Evolutionary conservation across 495 filamentous ascomycete species (phyloP), one percentile per base, ranked within the genome.

Genomic region (Aspergillus heteromorphus): DNA sequence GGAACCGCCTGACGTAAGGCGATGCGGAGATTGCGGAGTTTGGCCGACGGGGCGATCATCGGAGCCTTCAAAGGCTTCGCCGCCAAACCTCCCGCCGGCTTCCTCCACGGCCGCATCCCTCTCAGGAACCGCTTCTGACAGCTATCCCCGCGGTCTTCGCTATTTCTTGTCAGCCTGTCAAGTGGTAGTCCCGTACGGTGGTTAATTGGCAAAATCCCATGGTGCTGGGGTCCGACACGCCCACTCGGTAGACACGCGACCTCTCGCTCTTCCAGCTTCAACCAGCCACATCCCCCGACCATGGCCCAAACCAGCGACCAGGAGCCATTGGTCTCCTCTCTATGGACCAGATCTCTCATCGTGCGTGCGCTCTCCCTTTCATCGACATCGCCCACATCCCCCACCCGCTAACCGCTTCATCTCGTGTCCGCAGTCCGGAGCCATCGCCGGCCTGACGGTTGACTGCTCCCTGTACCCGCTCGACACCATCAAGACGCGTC

Each of bases 391-490:
- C 11, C 9, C n/a, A 19, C 14, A 13, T 25, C 6, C 3, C 21
- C 19, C 48, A 25, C 18, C 34, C 29, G 11, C 13, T 45, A 40
- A 27, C 13, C 49, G 13, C 38, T 20, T 17, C 10, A 18, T 27
- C 23, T 27, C 23, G 10, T 71, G 70, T 54, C 74, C 79, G 49
- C 68, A 91, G 71, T 85, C 90, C 49, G 90, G 89, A 58, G 90
- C 83, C 56, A 73, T 93, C 49, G 90, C 90, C 53, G 90, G 90
- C 60, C 89, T 89, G 25, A 91, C 90, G 0, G 90, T 95, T 69
- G 90, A 95, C 76, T 85, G 92, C 65, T 88, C 88, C 31, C 87
- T 95, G 59, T 93, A 87, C 76, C 90, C 90, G 1, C 87, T 95
- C 73, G 90, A 93, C 79, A 95, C 91, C 0, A 83, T 93, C 61